Percentiles rank a stretch among this genome's conserved stretches.
Evolutionary conservation across 257 asterid species (phyloP).

Genomic region (Lavandula angustifolia): DNA sequence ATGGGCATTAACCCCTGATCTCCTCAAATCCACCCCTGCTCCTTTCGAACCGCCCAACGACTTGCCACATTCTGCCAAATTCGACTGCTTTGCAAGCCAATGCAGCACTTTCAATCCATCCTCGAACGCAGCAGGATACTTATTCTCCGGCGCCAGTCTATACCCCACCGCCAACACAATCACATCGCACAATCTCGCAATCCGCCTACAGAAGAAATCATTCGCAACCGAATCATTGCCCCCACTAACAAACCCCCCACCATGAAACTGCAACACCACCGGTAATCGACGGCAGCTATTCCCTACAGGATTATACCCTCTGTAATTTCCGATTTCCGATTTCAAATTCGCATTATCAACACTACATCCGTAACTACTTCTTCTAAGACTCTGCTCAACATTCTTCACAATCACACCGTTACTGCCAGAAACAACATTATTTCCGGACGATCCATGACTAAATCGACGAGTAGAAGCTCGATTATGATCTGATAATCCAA

Average conservation of each 20-base stretch:
- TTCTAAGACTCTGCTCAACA: constrained; percentile 38
- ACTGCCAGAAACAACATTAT: constrained; percentile 46
- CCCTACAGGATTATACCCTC: constrained; percentile 71
- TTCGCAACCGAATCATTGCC: constrained; percentile 79
- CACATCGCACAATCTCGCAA: constrained; percentile 82
- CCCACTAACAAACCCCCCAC: constrained; percentile 90
- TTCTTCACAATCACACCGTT: constrained; percentile 35
- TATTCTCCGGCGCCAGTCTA: constrained; percentile 84
- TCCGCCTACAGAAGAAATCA: constrained; percentile 81
- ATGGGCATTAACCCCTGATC: constrained; percentile 58
- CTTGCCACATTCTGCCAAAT: constrained; percentile 82
- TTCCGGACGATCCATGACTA: constrained; percentile 53
- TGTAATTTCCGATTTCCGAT: constrained; percentile 55
- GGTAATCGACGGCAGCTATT: constrained; percentile 55
- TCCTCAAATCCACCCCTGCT: constrained; percentile 61
- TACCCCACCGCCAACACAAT: constrained; percentile 92
- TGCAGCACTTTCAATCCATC: constrained; percentile 89
- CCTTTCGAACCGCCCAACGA: constrained; percentile 56
- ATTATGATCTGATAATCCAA: constrained; percentile 36
- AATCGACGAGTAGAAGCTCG: constrained; percentile 47
- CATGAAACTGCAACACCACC: constrained; percentile 89
- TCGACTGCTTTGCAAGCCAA: constrained; percentile 90
- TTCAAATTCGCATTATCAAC: constrained; percentile 52
- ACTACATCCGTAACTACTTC: constrained; percentile 63
- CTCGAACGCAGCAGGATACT: constrained; percentile 83